Conservation (phyloP, 225 moss, liverwort and hornwort genomes). For the Asterella californica region DNA sequence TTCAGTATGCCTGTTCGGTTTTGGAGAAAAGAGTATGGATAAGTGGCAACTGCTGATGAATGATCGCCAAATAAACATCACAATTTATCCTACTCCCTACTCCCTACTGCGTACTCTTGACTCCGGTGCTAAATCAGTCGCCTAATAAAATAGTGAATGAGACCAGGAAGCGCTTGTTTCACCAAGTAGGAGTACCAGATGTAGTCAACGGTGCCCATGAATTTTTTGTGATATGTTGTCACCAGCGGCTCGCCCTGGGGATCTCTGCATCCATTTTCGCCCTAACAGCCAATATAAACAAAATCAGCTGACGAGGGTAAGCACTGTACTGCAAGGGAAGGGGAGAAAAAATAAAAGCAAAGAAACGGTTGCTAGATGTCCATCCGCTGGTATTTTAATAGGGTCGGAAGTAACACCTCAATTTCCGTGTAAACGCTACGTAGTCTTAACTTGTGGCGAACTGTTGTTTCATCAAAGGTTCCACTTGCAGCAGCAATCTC, state of each 20-base stretch:
- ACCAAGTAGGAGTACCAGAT: slow-evolving; percentile 57
- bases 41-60: not conserved
- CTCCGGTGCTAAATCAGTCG: not conserved
- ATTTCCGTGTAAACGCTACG: slow-evolving; percentile 88
- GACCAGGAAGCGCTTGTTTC: not conserved
- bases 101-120: not conserved
- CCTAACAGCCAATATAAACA: slow-evolving; percentile 37
- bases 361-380: not conserved
- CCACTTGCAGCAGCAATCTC: slow-evolving; percentile 86
- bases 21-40: not conserved
- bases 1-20: slow-evolving; percentile 73
- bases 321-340: not conserved
- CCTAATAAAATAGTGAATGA: not conserved
- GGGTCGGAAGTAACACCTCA: slow-evolving; percentile 44
- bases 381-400: not conserved
- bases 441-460: slow-evolving; percentile 63
- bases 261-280: slow-evolving; percentile 72
- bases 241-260: slow-evolving; percentile 77
- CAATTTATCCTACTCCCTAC: not conserved
- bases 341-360: not conserved
- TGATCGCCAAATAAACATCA: not conserved
- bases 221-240: slow-evolving; percentile 71
- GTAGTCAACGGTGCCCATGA: slow-evolving; percentile 95
- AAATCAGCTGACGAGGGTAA: not conserved
- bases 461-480: slow-evolving; percentile 37